A percentile compares a stretch with the other conserved stretches of the same genome.
Conservation (phyloP, 2,329 filamentous ascomycete species). For the Chrysoporthe austroafricana region DNA sequence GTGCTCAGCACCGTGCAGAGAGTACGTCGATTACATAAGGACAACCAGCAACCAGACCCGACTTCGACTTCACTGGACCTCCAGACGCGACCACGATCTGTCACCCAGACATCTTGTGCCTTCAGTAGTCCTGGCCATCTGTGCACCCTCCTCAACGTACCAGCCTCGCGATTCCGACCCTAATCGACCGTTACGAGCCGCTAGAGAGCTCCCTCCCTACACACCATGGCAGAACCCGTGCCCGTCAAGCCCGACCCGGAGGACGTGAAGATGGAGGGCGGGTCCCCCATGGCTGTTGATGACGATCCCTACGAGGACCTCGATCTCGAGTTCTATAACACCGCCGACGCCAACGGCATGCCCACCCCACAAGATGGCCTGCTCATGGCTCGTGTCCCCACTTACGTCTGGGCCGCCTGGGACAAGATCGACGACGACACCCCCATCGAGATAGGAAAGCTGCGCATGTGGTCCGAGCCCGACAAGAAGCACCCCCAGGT, state of each 20-base stretch:
- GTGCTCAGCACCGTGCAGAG: neutral
- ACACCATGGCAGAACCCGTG: conserved; percentile 30
- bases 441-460: conserved; percentile 79
- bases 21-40: conserved; percentile 10
- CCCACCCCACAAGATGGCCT: conserved; percentile 46
- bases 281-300: conserved; percentile 51
- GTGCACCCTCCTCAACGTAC: neutral
- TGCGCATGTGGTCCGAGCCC: conserved; percentile 62
- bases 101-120: neutral
- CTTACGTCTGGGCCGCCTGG: conserved; percentile 83
- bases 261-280: conserved; percentile 45
- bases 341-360: conserved; percentile 36
- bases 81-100: neutral
- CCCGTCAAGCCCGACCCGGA: conserved; percentile 52
- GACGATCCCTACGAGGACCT: conserved; percentile 65
- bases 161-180: neutral
- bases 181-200: neutral
- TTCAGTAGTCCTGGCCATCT: neutral
- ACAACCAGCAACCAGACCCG: neutral
- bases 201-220: too few relatives aligned
- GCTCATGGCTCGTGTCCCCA: conserved; percentile 79
- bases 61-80: neutral
- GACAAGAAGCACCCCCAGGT: conserved; percentile 37
- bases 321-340: conserved; percentile 61
- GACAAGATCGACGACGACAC: conserved; percentile 75